A percentile compares a stretch with the other conserved stretches of the same genome.
phyloP scores from a whole-genome alignment of 257 asterid genomes.

The Nicotiana tabacum region DNA sequence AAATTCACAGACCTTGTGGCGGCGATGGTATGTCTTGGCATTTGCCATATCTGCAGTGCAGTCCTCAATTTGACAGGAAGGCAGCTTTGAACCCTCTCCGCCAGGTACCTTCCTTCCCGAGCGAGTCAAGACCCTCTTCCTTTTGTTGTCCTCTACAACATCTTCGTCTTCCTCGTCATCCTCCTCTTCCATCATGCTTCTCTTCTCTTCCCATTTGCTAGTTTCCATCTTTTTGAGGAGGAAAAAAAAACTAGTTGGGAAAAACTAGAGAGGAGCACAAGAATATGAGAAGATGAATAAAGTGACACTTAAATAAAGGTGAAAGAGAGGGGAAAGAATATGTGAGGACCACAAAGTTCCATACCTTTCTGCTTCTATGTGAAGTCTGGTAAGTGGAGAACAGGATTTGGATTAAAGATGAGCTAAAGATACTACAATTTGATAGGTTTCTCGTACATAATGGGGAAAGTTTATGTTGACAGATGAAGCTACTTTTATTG shows the following conservation, averaged over 20 bases:
- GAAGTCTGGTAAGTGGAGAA: slow-evolving; percentile 33
- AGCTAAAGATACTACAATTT: slow-evolving; percentile 23
- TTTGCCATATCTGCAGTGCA: slow-evolving; percentile 5
- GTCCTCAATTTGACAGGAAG: slow-evolving; percentile 19
- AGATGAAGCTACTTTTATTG: slow-evolving; percentile 11
- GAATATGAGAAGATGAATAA: slow-evolving; percentile 4
- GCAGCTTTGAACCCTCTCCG: slow-evolving; percentile 37
- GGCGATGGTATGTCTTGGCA: slow-evolving; percentile 12
- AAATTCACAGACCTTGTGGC: slow-evolving; percentile 15
- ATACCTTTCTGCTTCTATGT: slow-evolving; percentile 20
- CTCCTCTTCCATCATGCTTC: slow-evolving; percentile 30
- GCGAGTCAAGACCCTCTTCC: slow-evolving; percentile 36
- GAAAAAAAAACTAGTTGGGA: slow-evolving; percentile 10
- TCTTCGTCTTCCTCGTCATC: slow-evolving; percentile 53
- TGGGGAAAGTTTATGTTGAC: slow-evolving; percentile 8
- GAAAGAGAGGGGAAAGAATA: slow-evolving; percentile 25
- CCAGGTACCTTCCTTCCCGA: slow-evolving; percentile 34
- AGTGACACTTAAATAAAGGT: slow-evolving; percentile 26
- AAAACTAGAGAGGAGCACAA: slow-evolving; percentile 4
- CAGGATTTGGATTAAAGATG: slow-evolving; percentile 28
- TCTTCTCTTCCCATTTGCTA: slow-evolving; percentile 51
- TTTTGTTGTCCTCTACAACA: slow-evolving; percentile 45
- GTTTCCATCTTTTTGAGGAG: slow-evolving; percentile 43
- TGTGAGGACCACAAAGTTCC: slow-evolving; percentile 53
- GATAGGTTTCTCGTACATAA: slow-evolving; percentile 24